Evolutionary conservation across 208 protist species (phyloP).

Genomic region (Leishmania martiniquensis): DNA sequence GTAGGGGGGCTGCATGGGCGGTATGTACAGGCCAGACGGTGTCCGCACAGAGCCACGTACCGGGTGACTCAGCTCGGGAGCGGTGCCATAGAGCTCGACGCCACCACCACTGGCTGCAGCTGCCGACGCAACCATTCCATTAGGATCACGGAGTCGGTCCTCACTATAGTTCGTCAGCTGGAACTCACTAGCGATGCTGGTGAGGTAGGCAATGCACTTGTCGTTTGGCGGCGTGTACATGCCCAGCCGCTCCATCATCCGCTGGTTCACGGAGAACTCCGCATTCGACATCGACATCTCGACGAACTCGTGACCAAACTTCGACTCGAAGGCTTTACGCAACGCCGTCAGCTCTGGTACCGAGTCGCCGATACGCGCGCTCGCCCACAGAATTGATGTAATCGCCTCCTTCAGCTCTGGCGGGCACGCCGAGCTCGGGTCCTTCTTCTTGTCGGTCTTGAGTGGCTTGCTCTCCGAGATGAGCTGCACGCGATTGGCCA

Average conservation of each 20-base stretch:
- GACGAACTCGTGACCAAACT: constrained; percentile 87
- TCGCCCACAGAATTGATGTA: constrained; percentile 86
- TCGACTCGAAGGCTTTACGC: constrained; percentile 79
- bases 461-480: constrained; percentile 75
- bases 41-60: constrained; percentile 44
- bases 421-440: constrained; percentile 60
- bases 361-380: constrained; percentile 61
- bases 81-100: constrained; percentile 5
- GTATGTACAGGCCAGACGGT: constrained; percentile 69
- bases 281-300: constrained; percentile 77
- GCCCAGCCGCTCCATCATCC: constrained; percentile 82
- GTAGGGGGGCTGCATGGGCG: constrained; percentile 50
- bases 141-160: constrained; percentile 62
- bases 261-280: constrained; percentile 90
- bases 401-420: constrained; percentile 92
- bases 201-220: constrained; percentile 83
- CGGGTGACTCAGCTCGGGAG: constrained; percentile 16
- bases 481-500: constrained; percentile 83
- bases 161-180: constrained; percentile 78
- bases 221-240: constrained; percentile 81
- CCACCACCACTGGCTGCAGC: constrained; percentile 40
- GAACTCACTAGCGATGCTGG: constrained; percentile 82
- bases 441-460: constrained; percentile 41
- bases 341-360: constrained; percentile 77
- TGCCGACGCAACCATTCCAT: constrained; percentile 65